Base-by-base conservation (phyloP, 1,284 basidiomycete species). In the Irpex sp. region DNA sequence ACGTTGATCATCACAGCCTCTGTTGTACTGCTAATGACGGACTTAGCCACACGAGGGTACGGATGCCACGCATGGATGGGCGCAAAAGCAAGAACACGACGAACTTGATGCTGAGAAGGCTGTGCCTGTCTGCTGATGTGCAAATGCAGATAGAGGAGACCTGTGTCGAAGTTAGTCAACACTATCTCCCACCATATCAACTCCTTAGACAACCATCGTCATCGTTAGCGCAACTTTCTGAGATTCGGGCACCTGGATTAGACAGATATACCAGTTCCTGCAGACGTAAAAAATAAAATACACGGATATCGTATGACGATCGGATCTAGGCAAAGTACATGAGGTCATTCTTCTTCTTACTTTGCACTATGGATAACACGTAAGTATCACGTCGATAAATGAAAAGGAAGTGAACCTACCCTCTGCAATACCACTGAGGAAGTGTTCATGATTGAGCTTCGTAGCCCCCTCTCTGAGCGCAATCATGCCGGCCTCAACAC, bases 401-500 rank as follows among this genome's bases (percentile, higher is more conserved):
- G 10, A 53, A 36, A 33, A 59, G 58, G 19, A 56, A 62, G 49
- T 63, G 61, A 39, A 72, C 85, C 68, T 67, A 87, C 91, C 91
- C 78, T 96, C 94, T 60, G 94, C 85, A 66, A 98, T 95, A 67
- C 94, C 95, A 67, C 86, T 90, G 71, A 96, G 79, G 83, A 96
- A 97, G 74, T 97, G 94, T 75, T 98, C 95, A 69, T 97, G 95
- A 33, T 83, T 86, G 63, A 98, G 78, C 74, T 89, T 88, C n/a
- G 87, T 87, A 16, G 95, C 94, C 53, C 96, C 96, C 74, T 98
- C 96, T 66, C 96, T 80, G 54, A 99, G 78, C 18, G 96, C 91
- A 71, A 98, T 96, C 97, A 99, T 99, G 64, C 97, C 96, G 28
- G 96, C 96, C 77, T 98, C 96, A 12, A 98, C 90, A 79, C 96